These are phyloP conservation scores for Fomitopsis betulina DNA, from an alignment of 1,284 basidiomycete species.

Conservation along the genomic window DNA sequence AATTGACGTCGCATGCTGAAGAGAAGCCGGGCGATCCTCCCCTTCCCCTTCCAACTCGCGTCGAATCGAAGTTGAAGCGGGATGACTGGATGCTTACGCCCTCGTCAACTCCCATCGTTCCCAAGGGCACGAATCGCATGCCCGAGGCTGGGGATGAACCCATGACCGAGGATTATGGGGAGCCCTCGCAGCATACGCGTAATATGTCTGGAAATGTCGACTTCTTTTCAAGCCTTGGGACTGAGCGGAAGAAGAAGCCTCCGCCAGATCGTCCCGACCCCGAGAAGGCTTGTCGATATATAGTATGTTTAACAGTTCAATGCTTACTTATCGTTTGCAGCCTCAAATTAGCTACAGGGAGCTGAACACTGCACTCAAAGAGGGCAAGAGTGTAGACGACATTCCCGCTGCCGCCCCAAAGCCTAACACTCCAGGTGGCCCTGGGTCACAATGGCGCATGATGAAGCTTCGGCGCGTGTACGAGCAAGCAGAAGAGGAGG, in stretches of 20 bases:
- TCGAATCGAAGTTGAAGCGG: constrained; percentile 54
- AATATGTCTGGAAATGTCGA: constrained; percentile 58
- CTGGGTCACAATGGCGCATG: constrained; percentile 97
- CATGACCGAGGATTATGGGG: constrained; percentile 71
- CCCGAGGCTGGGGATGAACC: constrained; percentile 38
- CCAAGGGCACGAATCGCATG: constrained; percentile 17
- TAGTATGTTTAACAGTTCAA: background rate
- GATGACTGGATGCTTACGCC: constrained; percentile 91
- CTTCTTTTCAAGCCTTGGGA: constrained; percentile 84
- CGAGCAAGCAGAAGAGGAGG: constrained; percentile 87
- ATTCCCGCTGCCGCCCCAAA: constrained; percentile 49
- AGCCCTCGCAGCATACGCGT: constrained; percentile 43
- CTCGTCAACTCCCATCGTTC: constrained; percentile 21
- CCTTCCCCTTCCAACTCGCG: constrained; percentile 38
- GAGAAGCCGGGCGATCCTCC: constrained; percentile 37
- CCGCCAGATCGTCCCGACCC: constrained; percentile 63
- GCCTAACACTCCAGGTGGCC: constrained; percentile 71
- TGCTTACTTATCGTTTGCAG: constrained; percentile 29
- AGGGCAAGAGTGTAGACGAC: constrained; percentile 54
- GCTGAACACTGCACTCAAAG: constrained; percentile 73
- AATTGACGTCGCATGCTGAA: constrained; percentile 56
- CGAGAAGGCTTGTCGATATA: constrained; percentile 50
- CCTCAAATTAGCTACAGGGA: constrained; percentile 66
- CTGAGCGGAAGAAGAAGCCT: constrained; percentile 65
- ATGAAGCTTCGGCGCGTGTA: constrained; percentile 89